Evolutionary conservation across 2,329 filamentous ascomycete species (phyloP).

Genomic region (Penicillium sp.): DNA sequence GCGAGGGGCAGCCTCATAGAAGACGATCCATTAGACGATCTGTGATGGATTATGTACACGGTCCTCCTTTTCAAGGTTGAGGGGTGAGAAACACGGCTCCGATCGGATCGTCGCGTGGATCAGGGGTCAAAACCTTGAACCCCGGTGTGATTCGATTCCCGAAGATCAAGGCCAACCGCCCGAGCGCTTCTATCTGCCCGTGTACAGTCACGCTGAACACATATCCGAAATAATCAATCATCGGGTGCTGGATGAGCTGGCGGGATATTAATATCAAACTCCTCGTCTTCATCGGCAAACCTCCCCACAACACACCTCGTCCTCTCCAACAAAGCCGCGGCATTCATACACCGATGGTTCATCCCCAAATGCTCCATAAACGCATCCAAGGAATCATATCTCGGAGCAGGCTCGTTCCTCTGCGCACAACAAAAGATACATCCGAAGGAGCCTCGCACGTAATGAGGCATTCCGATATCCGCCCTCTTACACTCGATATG

Average conservation of each 20-base stretch:
- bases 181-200: too few relatives aligned
- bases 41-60: neutral
- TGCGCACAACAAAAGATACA: slow-evolving; percentile 50
- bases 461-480: slow-evolving; percentile 11
- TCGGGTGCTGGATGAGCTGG: slow-evolving; percentile 14
- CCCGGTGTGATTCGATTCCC: neutral
- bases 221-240: neutral
- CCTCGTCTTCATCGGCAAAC: slow-evolving; percentile 39
- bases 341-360: slow-evolving; percentile 33
- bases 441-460: slow-evolving; percentile 31
- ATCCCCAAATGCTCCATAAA: slow-evolving; percentile 47
- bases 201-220: neutral
- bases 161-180: too few relatives aligned
- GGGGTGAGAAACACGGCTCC: neutral
- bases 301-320: slow-evolving; percentile 46
- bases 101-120: neutral
- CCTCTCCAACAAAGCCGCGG: slow-evolving; percentile 32
- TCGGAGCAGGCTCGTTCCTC: slow-evolving; percentile 31
- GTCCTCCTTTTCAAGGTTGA: neutral
- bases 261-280: slow-evolving; percentile 50
- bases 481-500: slow-evolving; percentile 41
- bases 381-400: slow-evolving; percentile 40
- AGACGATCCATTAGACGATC: neutral
- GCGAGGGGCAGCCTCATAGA: neutral
- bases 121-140: neutral